A percentile compares a stretch with the other conserved stretches of the same genome.
phyloP scores from a whole-genome alignment of 345 rosid species.

The Hirschfeldia incana region DNA sequence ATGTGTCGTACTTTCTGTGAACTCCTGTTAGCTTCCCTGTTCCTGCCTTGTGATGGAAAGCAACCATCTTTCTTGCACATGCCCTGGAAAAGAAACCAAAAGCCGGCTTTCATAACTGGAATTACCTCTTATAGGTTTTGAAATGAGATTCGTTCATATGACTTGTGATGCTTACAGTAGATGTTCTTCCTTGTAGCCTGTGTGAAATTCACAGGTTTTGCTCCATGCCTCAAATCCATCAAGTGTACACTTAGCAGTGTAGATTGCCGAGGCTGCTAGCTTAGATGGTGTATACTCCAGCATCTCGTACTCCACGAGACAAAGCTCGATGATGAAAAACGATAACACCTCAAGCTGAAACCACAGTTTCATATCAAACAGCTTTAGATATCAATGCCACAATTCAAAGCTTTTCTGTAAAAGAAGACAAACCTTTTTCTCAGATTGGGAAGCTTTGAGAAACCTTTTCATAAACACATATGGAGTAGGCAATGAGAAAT shows the following conservation, averaged over 20 bases:
- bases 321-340: constrained; percentile 59
- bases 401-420: constrained; percentile 1
- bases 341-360: constrained; percentile 81
- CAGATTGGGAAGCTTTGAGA: constrained; percentile 78
- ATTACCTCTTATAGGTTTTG: background rate
- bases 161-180: constrained; percentile 42
- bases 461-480: constrained; percentile 89
- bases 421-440: constrained; percentile 61
- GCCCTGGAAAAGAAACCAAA: constrained; percentile 41
- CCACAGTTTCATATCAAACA: constrained; percentile 16
- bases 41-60: constrained; percentile 71
- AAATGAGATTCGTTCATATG: background rate
- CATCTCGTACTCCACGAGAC: constrained; percentile 59
- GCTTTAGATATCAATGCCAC: background rate
- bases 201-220: constrained; percentile 52
- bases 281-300: constrained; percentile 58
- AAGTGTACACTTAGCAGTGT: constrained; percentile 54
- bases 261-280: constrained; percentile 69
- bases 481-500: constrained; percentile 77
- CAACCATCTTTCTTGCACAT: constrained; percentile 76
- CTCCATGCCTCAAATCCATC: constrained; percentile 46
- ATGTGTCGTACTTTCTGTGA: constrained; percentile 78
- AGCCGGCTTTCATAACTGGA: background rate
- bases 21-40: constrained; percentile 84
- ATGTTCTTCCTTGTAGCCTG: constrained; percentile 50